Conservation (phyloP, 192 early-diverging fungal genomes). For the Helicostylum pulchrum region DNA sequence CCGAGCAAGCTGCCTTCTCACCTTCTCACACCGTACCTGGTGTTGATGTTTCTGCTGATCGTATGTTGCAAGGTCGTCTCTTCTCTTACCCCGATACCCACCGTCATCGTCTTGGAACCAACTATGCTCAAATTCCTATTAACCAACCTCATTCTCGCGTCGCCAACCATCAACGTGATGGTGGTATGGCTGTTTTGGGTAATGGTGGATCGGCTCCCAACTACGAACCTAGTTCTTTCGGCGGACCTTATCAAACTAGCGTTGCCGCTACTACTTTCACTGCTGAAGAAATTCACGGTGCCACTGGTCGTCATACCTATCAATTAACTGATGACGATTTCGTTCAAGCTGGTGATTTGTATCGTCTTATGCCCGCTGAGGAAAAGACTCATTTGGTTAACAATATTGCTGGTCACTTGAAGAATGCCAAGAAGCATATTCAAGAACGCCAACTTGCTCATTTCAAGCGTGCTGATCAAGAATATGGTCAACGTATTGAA, state of each 20-base stretch:
- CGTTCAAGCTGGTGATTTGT: conserved; percentile 63
- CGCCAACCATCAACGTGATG: conserved; percentile 76
- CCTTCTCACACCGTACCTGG: conserved; percentile 79
- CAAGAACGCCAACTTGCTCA: conserved; percentile 65
- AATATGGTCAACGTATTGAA: conserved; percentile 69
- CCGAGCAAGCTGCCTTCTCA: conserved; percentile 79
- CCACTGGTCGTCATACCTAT: conserved; percentile 60
- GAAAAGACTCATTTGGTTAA: conserved; percentile 59
- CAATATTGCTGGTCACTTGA: conserved; percentile 62
- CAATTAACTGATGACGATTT: conserved; percentile 59
- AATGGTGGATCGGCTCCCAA: conserved; percentile 60
- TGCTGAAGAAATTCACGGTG: conserved; percentile 45
- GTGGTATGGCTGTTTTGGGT: conserved; percentile 60
- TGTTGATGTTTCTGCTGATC: conserved; percentile 74
- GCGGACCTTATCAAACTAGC: conserved; percentile 57
- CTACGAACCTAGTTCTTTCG: conserved; percentile 70
- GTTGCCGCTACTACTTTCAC: conserved; percentile 49
- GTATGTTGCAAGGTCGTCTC: conserved; percentile 81
- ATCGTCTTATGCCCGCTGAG: conserved; percentile 59
- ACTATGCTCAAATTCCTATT: conserved; percentile 81
- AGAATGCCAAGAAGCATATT: conserved; percentile 62
- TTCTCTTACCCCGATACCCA: conserved; percentile 88
- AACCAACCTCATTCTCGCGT: conserved; percentile 66
- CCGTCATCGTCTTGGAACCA: conserved; percentile 76
- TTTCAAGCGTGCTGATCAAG: conserved; percentile 72